Conservation (phyloP, 1,139 yeast species). For the Debaryomycetaceae sp. region DNA sequence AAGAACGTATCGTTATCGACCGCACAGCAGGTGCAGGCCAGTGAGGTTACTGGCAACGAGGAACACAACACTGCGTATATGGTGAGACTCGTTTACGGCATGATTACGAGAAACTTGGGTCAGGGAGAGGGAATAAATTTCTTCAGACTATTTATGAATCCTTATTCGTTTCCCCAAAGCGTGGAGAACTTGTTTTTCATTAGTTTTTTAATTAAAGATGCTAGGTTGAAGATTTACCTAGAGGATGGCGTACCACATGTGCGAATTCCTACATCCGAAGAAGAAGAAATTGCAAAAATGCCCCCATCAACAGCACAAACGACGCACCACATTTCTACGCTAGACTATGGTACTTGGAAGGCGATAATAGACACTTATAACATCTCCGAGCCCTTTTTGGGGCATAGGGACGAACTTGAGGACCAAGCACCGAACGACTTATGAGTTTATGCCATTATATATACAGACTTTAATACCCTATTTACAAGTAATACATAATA, state of each 20-base stretch:
- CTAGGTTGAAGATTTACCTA: slow-evolving; percentile 51
- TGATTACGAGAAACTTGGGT: slow-evolving; percentile 26
- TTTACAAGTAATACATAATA: slow-evolving; percentile 1
- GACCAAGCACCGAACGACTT: slow-evolving; percentile 21
- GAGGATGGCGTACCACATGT: slow-evolving; percentile 45
- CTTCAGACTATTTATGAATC: slow-evolving; percentile 69
- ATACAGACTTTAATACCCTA: neutral
- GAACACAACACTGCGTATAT: slow-evolving; percentile 60
- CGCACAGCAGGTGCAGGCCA: slow-evolving; percentile 52
- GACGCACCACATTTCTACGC: slow-evolving; percentile 67
- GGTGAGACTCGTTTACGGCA: slow-evolving; percentile 48
- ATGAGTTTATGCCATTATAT: slow-evolving; percentile 1
- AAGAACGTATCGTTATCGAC: slow-evolving; percentile 38
- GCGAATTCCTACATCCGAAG: slow-evolving; percentile 14
- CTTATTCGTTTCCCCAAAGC: slow-evolving; percentile 70
- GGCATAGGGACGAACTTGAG: slow-evolving; percentile 35
- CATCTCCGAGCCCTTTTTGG: slow-evolving; percentile 54
- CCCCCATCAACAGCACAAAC: slow-evolving; percentile 17
- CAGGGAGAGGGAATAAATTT: slow-evolving; percentile 47
- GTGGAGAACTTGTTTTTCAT: slow-evolving; percentile 81
- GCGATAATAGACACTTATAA: slow-evolving; percentile 46
- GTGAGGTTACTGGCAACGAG: slow-evolving; percentile 46
- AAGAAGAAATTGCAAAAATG: slow-evolving; percentile 12
- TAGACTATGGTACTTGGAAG: slow-evolving; percentile 67
- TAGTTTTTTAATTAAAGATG: slow-evolving; percentile 77